Base-by-base conservation (phyloP, 1,139 yeast species). In the Diutina neorugosa region DNA sequence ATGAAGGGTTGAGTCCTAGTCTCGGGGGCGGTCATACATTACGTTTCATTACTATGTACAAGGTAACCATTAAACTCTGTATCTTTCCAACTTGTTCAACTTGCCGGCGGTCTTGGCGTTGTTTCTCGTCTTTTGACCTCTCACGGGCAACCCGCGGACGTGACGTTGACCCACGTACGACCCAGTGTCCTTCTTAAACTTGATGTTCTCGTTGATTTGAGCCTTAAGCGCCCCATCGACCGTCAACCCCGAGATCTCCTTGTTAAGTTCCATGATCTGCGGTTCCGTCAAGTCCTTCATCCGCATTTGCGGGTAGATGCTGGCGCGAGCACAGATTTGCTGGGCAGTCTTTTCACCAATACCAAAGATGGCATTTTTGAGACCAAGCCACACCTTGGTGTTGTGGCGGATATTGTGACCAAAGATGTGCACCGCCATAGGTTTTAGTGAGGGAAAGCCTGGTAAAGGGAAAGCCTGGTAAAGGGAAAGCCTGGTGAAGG, bases 281-380 rank as follows among this genome's bases (percentile, higher is more conserved):
- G 91, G 88, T 68, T 93, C 98, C 34, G 86, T 75, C 51, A 93
- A 78, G 68, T 93, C 96, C 66, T 88, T 93, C 88, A 93, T 86
- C 69, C 96, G 81, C 95, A 91, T 90, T 65, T 80, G 77, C 44
- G 98, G 98, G 64, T 91, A 93, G 55, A 93, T 78, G 9, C 96
- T 96, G 25, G 93, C 81, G 65, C 82, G 87, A 50, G 98, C 84
- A 67, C 97, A 89, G 54, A 94, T 74, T 62, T 76, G 74, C 58
- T 80, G 81, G 1, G 97, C 93, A n/a, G 87, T 81, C 54, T 73
- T 69, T 55, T 73, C 71, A 4, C 98, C 97, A 47, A 93, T 76
- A 46, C 98, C 98, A 65, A 88, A 91, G 59, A 93, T 85, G 57
- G 83, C 84, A 56, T 85, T 78, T 40, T 91, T 82, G 56, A 91